Conservation (phyloP, 768 basidiomycete species). For the Mycena leptocephala region DNA sequence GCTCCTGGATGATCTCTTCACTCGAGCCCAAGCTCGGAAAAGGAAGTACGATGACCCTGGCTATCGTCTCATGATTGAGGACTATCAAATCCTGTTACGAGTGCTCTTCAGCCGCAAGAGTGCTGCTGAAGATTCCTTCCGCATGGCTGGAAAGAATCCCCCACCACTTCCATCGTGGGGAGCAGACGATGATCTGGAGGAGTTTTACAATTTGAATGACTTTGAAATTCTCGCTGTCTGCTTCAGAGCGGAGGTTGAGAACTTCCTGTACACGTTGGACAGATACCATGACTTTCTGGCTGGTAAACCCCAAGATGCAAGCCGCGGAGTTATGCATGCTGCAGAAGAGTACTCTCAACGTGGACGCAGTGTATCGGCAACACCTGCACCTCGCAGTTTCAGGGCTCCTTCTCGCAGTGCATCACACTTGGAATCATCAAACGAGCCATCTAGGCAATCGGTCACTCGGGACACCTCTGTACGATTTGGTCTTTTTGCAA, state of each 20-base stretch:
- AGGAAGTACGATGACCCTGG: too few species aligned
- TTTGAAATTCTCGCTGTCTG: not conserved
- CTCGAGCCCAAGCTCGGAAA: too few species aligned
- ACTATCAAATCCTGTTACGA: not conserved
- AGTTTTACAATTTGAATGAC: not conserved
- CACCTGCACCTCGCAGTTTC: not conserved
- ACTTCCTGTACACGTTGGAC: not conserved
- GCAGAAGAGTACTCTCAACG: not conserved
- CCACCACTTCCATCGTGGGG: not conserved
- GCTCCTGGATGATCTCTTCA: too few species aligned
- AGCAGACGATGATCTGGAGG: conserved; percentile 2
- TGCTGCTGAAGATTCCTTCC: not conserved
- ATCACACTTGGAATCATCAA: too few species aligned
- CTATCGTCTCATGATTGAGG: not conserved
- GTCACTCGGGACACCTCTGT: too few species aligned
- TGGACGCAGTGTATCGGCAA: too few species aligned
- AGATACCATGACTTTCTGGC: not conserved
- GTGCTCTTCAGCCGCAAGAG: not conserved
- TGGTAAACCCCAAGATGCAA: not conserved
- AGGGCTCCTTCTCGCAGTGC: not conserved
- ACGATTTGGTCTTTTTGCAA: not conserved
- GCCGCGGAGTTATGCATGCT: not conserved
- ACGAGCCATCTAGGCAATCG: too few species aligned
- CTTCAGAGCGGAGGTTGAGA: conserved; percentile 10
- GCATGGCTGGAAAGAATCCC: not conserved